phyloP scores from a whole-genome alignment of 805 yeast genomes.

The Metschnikowia peoriensis region DNA sequence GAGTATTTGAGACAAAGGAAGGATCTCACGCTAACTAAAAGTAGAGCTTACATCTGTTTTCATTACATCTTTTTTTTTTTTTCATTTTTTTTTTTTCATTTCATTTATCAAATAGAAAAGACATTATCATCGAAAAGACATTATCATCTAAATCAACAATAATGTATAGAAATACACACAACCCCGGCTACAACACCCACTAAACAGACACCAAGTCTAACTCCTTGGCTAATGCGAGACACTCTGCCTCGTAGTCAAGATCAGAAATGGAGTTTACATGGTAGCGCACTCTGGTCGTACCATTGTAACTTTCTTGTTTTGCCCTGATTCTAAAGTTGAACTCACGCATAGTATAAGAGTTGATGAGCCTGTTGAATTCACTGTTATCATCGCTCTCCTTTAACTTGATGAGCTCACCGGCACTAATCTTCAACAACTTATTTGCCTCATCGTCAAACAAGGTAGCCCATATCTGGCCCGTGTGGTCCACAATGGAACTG shows the following conservation, averaged over 20 bases:
- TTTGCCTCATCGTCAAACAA: constrained; percentile 84
- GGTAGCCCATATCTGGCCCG: constrained; percentile 85
- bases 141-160: neutral
- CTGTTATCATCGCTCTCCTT: constrained; percentile 36
- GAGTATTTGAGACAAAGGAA: constrained; percentile 12
- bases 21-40: neutral
- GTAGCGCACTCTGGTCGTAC: constrained; percentile 71
- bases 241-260: constrained; percentile 58
- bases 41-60: neutral
- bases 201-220: constrained; percentile 24
- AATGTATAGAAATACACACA: neutral
- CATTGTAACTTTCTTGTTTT: constrained; percentile 80
- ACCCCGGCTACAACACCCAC: neutral
- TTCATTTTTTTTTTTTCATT: too few relatives aligned
- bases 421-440: constrained; percentile 58
- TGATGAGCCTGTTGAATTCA: constrained; percentile 45
- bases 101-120: too few relatives aligned
- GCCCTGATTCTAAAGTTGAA: constrained; percentile 77
- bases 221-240: constrained; percentile 51
- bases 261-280: constrained; percentile 55
- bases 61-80: too few relatives aligned
- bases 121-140: neutral
- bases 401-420: constrained; percentile 58
- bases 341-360: constrained; percentile 60
- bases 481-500: constrained; percentile 71